These are phyloP conservation scores for Sordaria brevicollis DNA, from an alignment of 495 filamentous ascomycete genomes.

Conservation along the genomic window DNA sequence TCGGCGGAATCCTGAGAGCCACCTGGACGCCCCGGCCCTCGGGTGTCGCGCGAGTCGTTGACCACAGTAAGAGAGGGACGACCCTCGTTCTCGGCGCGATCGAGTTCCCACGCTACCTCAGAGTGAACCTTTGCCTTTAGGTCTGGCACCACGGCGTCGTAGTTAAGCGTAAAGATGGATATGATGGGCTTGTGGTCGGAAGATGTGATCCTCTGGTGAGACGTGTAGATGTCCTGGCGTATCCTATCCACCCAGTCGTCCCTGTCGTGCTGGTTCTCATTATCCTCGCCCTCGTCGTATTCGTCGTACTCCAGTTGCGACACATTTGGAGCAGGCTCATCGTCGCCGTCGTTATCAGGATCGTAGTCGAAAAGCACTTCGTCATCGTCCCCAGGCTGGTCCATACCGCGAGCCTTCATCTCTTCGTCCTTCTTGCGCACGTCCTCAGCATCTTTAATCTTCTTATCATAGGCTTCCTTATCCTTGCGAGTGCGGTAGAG, in stretches of 20 bases:
- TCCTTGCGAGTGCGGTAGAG: constrained; percentile 69
- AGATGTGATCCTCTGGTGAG: constrained; percentile 78
- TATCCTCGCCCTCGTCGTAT: constrained; percentile 42
- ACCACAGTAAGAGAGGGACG: constrained; percentile 78
- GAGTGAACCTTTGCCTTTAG: constrained; percentile 73
- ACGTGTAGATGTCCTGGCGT: constrained; percentile 62
- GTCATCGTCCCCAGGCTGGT: constrained; percentile 66
- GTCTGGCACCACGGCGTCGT: constrained; percentile 73
- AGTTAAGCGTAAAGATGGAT: constrained; percentile 69
- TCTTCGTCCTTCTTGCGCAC: constrained; percentile 67
- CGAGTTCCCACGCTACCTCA: constrained; percentile 79
- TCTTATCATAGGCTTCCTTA: constrained; percentile 58
- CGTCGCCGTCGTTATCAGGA: constrained; percentile 59
- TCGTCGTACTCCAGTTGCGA: constrained; percentile 49
- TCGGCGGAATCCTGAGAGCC: constrained; percentile 15
- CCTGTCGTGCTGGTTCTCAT: constrained; percentile 33
- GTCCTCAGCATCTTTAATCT: constrained; percentile 51
- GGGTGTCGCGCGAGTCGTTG: constrained; percentile 45
- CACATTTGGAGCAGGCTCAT: constrained; percentile 18
- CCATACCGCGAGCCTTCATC: constrained; percentile 70
- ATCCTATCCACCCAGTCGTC: constrained; percentile 54
- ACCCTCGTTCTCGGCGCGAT: constrained; percentile 86
- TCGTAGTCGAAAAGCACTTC: constrained; percentile 85
- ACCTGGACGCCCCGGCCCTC: constrained; percentile 11
- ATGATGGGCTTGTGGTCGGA: constrained; percentile 93